Conservation (phyloP, 192 early-diverging fungal genomes). For the Oehlia diaphana region DNA sequence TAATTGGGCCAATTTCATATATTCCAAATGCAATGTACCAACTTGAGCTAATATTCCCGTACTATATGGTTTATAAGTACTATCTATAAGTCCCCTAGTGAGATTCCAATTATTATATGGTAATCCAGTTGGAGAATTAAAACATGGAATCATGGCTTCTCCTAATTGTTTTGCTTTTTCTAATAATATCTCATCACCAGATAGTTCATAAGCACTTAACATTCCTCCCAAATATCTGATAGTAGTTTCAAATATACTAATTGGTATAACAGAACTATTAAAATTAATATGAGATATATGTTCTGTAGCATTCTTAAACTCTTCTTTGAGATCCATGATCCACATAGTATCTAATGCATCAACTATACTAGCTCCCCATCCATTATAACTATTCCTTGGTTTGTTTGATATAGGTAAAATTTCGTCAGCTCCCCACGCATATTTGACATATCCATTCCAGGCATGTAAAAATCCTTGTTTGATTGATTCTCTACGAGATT, state of each 20-base stretch:
- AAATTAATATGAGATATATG: slow-evolving; percentile 66
- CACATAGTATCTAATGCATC: slow-evolving; percentile 87
- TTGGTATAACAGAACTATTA: slow-evolving; percentile 36
- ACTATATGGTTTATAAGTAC: neutral
- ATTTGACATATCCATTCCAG: slow-evolving; percentile 76
- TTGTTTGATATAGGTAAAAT: slow-evolving; percentile 42
- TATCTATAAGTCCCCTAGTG: slow-evolving; percentile 20
- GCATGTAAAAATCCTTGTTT: slow-evolving; percentile 64
- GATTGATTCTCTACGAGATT: slow-evolving; percentile 38
- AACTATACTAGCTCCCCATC: slow-evolving; percentile 75
- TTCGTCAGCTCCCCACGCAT: slow-evolving; percentile 81
- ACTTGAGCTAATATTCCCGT: slow-evolving; percentile 58
- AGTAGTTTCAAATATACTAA: slow-evolving; percentile 82
- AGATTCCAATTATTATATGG: slow-evolving; percentile 66
- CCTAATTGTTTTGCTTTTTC: slow-evolving; percentile 71
- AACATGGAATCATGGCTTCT: slow-evolving; percentile 67
- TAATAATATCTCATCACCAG: slow-evolving; percentile 65
- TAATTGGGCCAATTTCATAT: slow-evolving; percentile 78
- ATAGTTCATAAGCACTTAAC: slow-evolving; percentile 83
- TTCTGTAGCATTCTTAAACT: slow-evolving; percentile 73
- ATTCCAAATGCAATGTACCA: slow-evolving; percentile 85
- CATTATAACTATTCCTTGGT: slow-evolving; percentile 44
- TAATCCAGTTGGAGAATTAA: slow-evolving; percentile 72
- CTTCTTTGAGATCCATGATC: slow-evolving; percentile 81
- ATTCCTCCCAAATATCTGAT: slow-evolving; percentile 79